phyloP scores from a whole-genome alignment of 371 early-diverging fungal species.

The Mucor plumbeus region DNA sequence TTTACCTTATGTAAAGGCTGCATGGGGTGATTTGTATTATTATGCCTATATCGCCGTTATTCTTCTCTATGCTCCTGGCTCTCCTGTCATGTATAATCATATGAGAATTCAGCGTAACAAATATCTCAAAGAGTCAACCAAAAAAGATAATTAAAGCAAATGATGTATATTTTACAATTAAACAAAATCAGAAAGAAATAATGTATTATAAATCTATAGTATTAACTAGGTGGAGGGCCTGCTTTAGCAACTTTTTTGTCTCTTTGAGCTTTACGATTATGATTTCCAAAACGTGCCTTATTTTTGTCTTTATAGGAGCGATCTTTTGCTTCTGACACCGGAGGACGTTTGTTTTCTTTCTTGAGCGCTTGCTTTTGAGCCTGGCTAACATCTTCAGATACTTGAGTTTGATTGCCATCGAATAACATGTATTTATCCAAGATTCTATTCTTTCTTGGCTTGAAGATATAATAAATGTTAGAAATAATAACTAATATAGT shows the following conservation, averaged over 20 bases:
- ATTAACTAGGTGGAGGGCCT: constrained; percentile 12
- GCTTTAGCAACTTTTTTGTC: constrained; percentile 64
- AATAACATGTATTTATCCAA: constrained; percentile 66
- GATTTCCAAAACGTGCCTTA: constrained; percentile 70
- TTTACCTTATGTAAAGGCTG: constrained; percentile 62
- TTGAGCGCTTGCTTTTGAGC: constrained; percentile 18
- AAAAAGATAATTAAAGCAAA: background rate
- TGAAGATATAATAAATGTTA: background rate
- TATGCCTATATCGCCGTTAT: constrained; percentile 57
- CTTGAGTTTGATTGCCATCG: constrained; percentile 37
- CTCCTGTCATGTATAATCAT: constrained; percentile 84
- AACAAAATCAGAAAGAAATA: background rate
- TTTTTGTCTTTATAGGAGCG: constrained; percentile 61
- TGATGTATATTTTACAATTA: background rate
- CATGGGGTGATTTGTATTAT: constrained; percentile 51
- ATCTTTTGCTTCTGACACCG: constrained; percentile 37
- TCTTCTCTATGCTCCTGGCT: constrained; percentile 74
- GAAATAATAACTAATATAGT: background rate
- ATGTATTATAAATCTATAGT: background rate
- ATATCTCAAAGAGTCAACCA: constrained; percentile 54
- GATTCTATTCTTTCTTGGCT: constrained; percentile 71
- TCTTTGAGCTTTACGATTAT: constrained; percentile 68
- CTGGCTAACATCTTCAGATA: constrained; percentile 15
- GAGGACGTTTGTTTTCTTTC: constrained; percentile 25
- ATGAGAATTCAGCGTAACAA: constrained; percentile 88